Percentiles rank a stretch among this genome's conserved stretches.
Evolutionary conservation across 352 stramenopile genomes (phyloP).

Genomic region (Pythium chondricola): DNA sequence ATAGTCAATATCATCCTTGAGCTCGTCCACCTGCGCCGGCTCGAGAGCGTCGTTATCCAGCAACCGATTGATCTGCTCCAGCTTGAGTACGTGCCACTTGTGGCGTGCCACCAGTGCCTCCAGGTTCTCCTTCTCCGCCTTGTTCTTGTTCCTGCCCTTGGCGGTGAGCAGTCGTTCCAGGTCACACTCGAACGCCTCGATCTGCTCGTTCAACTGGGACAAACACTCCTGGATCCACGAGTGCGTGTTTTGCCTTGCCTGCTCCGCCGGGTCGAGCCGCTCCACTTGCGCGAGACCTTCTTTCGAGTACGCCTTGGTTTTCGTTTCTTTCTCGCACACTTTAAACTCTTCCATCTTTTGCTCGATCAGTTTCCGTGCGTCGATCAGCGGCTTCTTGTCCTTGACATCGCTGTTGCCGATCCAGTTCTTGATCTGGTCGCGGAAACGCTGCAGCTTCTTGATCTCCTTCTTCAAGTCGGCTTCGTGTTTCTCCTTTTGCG

Average conservation of each 20-base stretch:
- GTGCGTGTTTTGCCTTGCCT: conserved; percentile 72
- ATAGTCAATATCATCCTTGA: conserved; percentile 98
- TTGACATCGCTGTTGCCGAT: conserved; percentile 97
- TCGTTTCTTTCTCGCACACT: conserved; percentile 99
- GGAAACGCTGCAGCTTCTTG: conserved; percentile 98
- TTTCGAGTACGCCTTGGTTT: conserved; percentile 99
- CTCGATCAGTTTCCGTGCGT: conserved; percentile 93
- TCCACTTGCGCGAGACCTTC: conserved; percentile 94
- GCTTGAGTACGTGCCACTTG: conserved; percentile 96
- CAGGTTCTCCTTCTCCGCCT: conserved; percentile 87
- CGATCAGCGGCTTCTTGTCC: conserved; percentile 91
- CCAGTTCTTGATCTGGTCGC: conserved; percentile 99
- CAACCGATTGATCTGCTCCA: conserved; percentile 97
- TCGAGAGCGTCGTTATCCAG: conserved; percentile 96
- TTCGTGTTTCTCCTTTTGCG: conserved; percentile 99
- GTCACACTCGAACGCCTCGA: conserved; percentile 78
- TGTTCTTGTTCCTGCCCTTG: conserved; percentile 95
- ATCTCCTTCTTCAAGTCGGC: conserved; percentile 99
- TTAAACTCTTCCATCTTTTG: conserved; percentile 99
- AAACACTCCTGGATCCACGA: conserved; percentile 81
- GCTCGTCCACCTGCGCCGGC: conserved; percentile 88
- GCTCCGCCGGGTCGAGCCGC: conserved; percentile 87
- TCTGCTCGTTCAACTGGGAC: conserved; percentile 86
- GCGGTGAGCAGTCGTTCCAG: conserved; percentile 70
- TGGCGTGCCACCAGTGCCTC: conserved; percentile 90